A percentile compares a stretch with the other conserved stretches of the same genome.
phyloP scores from a whole-genome alignment of 768 basidiomycete species.

The Naganishia vaughanmartiniae region DNA sequence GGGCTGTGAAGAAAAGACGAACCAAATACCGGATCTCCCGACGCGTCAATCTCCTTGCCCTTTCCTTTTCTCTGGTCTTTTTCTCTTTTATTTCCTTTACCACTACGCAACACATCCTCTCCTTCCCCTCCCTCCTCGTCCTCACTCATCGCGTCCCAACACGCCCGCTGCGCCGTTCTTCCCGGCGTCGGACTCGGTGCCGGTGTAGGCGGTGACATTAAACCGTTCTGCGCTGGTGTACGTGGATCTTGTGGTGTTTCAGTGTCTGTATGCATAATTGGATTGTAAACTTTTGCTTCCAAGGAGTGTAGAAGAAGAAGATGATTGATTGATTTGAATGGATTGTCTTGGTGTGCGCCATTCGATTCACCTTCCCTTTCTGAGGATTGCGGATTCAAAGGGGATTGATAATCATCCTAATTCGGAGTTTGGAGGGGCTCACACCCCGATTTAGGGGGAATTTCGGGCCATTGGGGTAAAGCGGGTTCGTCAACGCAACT shows the following conservation, averaged over 20 bases:
- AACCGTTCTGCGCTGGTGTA: conserved; percentile 12
- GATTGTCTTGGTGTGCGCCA: too few species aligned
- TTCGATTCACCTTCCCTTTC: too few species aligned
- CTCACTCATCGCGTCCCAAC: conserved; percentile 29
- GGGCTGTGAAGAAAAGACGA: neutral
- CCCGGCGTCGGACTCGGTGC: conserved; percentile 44
- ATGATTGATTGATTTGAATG: neutral
- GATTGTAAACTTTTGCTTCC: neutral
- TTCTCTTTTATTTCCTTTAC: neutral
- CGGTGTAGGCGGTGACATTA: conserved; percentile 42
- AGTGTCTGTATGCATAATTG: neutral
- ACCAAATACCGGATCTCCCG: neutral
- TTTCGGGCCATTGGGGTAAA: too few species aligned
- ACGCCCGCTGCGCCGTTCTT: conserved; percentile 28
- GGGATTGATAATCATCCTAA: too few species aligned
- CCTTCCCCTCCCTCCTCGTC: conserved; percentile 19
- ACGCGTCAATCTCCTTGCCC: conserved; percentile 1
- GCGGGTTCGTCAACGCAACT: too few species aligned
- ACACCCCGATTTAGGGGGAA: too few species aligned
- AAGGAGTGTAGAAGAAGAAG: neutral
- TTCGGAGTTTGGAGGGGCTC: too few species aligned
- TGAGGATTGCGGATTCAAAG: too few species aligned
- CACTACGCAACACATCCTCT: neutral
- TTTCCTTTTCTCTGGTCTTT: neutral
- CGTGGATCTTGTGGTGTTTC: neutral